These are phyloP conservation scores for Salix brachista DNA, from an alignment of 345 rosid species.

Conservation along the genomic window DNA sequence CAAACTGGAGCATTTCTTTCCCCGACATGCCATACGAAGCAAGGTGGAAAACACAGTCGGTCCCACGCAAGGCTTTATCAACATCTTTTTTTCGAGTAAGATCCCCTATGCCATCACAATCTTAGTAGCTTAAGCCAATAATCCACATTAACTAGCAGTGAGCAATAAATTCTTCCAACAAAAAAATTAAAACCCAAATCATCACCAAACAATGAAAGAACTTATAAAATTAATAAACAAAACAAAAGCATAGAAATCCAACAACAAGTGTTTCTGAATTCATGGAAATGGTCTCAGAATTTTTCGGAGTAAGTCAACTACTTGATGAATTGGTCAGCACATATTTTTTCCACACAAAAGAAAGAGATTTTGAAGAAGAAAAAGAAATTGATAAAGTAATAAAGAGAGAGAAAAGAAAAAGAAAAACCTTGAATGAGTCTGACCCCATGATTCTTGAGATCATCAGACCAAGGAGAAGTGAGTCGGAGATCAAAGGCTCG, in stretches of 20 bases:
- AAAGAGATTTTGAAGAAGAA: too few species aligned
- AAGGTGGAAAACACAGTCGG: slow-evolving; percentile 76
- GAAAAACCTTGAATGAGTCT: slow-evolving; percentile 57
- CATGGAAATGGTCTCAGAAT: background rate
- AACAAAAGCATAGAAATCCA: background rate
- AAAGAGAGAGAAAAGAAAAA: too few species aligned
- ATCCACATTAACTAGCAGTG: background rate
- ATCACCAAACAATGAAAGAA: too few species aligned
- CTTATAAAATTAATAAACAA: too few species aligned
- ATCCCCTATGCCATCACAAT: slow-evolving; percentile 43
- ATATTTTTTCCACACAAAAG: too few species aligned
- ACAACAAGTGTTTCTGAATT: background rate
- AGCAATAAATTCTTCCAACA: background rate
- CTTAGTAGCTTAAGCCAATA: background rate
- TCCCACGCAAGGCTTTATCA: slow-evolving; percentile 58
- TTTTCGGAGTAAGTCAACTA: too few species aligned
- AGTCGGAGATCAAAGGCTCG: slow-evolving; percentile 67
- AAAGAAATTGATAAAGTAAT: too few species aligned
- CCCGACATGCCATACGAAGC: slow-evolving; percentile 96
- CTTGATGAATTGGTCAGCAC: too few species aligned
- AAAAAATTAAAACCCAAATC: too few species aligned
- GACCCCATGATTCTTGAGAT: slow-evolving; percentile 52
- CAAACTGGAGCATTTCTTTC: slow-evolving; percentile 84
- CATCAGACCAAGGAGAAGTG: slow-evolving; percentile 64
- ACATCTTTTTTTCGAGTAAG: slow-evolving; percentile 53